Evolutionary conservation across 176 grass and related monocot species (phyloP), one percentile per base, ranked within the genome.

Genomic region (Rhynchospora tenuis): DNA sequence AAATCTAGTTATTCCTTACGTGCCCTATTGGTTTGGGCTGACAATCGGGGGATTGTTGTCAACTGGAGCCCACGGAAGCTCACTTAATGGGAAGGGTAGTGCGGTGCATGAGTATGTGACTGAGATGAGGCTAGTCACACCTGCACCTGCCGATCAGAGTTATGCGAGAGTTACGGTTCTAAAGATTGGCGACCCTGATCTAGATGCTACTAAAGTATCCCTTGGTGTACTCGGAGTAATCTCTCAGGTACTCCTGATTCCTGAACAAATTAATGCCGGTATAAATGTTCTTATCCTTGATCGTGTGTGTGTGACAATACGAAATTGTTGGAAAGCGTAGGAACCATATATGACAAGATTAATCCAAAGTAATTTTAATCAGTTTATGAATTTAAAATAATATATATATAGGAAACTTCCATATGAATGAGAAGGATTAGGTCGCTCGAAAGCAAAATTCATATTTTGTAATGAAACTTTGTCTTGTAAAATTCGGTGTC

Each of bases 11-110:
- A 42, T 94, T 52, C 90, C 90, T 1, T 45, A 90, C 24, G 31
- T 84, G 71, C 88, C 93, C 0, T 94, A 94, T 73, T 92, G 90
- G 93, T 72, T 14, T 1, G 93, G 90, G 2, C 1, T 90, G 38
- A 90, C 90, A 7, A 62, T 94, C 54, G 86, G 93, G 1, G 90
- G 90, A 4, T 14, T 94, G 22, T 58, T 94, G 20, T 65, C 88
- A n/a, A 94, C 88, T 22, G 93, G 93, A 45, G 86, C 90, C 9
- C 93, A 94, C 77, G 93, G 90, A 73, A 94, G 93, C 81, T 92
- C 88, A 2, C 2, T 92, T 2, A 48, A 15, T 26, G 86, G 90
- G 0, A 92, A 92, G 14, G 93, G 93, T n/a, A 31, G 86, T 74
- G 88, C 90, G 6, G 81, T 94, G 64, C 93, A 94, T 83, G 90